Base-by-base conservation (phyloP, 2,329 filamentous ascomycete genomes). In the Ophiostoma montium region DNA sequence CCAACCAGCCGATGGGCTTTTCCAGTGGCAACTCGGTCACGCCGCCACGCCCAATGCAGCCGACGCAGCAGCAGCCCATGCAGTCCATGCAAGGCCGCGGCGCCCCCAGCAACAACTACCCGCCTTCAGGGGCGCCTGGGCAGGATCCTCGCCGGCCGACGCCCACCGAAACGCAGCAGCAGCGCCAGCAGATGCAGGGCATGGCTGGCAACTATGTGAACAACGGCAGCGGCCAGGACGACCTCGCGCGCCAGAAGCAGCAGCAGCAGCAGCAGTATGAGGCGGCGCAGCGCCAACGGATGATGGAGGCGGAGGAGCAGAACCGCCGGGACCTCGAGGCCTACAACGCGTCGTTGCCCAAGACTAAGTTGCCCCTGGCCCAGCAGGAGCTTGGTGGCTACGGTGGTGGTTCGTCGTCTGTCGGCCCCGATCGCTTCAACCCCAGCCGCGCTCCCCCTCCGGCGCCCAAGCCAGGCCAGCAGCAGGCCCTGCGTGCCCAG, bases 381-480 rank as follows among this genome's bases (percentile, higher is more conserved):
- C 86, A 96, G 63, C 89, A 95, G 65, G 92, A 96, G 64, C 69
- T 96, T 57, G 86, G 86, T 50, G 81, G 82, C 31, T 84, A 78
- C 53, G 72, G 76, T 53, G 73, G 77, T 53, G 67, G 71, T 41
- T 18, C 5, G 23, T 27, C 8, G 5, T 33, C 62, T 74, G 13
- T 62, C 68, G 31, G 64, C 71, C n/a, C 59, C 66, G 77, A 81
- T 57, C 78, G 87, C 53, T 96, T 88, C 66, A 95, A 94, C 62
- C 88, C 90, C 4, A 81, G 80, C 48, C 77, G 90, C 60, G 84
- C 86, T 35, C 84, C 90, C 45, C 90, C 89, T n/a, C 76, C 84
- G 4, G 84, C 86, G 5, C 87, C 87, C 46, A 79, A 76, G 68
- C 54, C 70, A 2, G 58, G 63, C 35, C 70, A 72, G 51, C 76